Percentiles rank a stretch among this genome's conserved stretches.
These are phyloP conservation scores for Pugionium dolabratum DNA, from an alignment of 345 rosid species.

Conservation along the genomic window DNA sequence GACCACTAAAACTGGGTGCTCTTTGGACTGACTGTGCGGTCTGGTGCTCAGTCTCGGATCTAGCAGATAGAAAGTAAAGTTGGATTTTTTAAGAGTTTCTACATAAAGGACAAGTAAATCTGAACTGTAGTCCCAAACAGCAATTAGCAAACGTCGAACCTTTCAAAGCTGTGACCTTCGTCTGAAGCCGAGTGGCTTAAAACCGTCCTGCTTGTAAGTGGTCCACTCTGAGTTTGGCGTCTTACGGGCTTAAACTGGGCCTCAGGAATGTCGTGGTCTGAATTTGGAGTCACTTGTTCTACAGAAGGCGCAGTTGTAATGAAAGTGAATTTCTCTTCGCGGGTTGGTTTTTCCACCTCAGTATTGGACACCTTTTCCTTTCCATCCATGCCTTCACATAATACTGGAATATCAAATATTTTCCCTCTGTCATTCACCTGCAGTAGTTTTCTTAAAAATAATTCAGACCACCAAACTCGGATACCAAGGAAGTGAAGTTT, in stretches of 20 bases:
- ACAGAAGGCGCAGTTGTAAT: constrained; percentile 49
- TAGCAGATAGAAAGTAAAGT: constrained; percentile 31
- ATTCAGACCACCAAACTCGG: constrained; percentile 40
- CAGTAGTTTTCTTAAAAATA: constrained; percentile 27
- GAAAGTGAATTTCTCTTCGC: constrained; percentile 44
- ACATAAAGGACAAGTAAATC: constrained; percentile 14
- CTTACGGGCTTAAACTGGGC: constrained; percentile 54
- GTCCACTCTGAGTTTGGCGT: constrained; percentile 92
- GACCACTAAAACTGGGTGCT: constrained; percentile 96
- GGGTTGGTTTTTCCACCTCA: constrained; percentile 47
- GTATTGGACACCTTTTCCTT: constrained; percentile 54
- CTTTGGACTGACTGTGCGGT: constrained; percentile 44
- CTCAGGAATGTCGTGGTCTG: constrained; percentile 52
- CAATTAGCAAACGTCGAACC: constrained; percentile 47
- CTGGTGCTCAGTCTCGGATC: constrained; percentile 64
- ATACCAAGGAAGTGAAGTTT: constrained; percentile 20
- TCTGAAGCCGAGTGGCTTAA: constrained; percentile 64
- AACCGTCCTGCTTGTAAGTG: constrained; percentile 63
- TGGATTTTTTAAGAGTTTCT: constrained; percentile 5
- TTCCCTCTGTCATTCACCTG: constrained; percentile 45
- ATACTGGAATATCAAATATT: constrained; percentile 38
- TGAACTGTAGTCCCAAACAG: constrained; percentile 8
- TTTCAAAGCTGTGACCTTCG: constrained; percentile 53
- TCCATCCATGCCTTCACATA: constrained; percentile 45
- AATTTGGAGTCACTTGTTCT: constrained; percentile 51